Evolutionary conservation across 176 grass and related monocot genomes (phyloP).

Genomic region (Raddia guianensis): DNA sequence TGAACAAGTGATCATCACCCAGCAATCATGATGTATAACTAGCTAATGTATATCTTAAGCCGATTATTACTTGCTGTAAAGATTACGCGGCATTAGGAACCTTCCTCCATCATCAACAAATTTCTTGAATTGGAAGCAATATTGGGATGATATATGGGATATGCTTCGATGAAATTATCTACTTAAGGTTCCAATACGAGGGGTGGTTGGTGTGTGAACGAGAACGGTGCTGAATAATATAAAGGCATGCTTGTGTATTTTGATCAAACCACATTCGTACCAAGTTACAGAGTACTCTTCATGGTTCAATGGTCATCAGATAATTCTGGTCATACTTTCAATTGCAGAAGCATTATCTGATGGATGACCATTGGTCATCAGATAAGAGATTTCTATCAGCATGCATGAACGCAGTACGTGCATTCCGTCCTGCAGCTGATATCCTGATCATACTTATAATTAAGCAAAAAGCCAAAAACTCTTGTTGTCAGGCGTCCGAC

Average conservation of each 20-base stretch:
- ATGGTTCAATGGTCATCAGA: too few species aligned
- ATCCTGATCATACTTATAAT: too few species aligned
- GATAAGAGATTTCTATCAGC: too few species aligned
- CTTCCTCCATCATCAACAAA: neutral
- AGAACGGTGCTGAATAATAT: neutral
- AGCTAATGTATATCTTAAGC: neutral
- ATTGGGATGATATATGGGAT: neutral
- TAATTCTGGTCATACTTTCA: too few species aligned
- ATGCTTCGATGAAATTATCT: neutral
- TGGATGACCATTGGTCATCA: too few species aligned
- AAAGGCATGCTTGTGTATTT: neutral
- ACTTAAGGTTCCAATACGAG: neutral
- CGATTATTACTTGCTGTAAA: too few species aligned
- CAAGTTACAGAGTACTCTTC: neutral
- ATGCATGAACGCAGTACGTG: too few species aligned
- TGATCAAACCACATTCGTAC: neutral
- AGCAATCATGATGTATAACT: neutral
- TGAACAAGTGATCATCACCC: neutral
- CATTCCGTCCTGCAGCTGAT: too few species aligned
- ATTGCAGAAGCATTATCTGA: too few species aligned
- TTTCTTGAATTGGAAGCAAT: slow-evolving; percentile 7
- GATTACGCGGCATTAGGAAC: neutral
- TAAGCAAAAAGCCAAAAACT: too few species aligned
- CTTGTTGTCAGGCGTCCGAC: too few species aligned
- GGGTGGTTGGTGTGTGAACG: neutral